Conservation (phyloP, 495 filamentous ascomycete genomes). For the Talaromyces proteolyticus region DNA sequence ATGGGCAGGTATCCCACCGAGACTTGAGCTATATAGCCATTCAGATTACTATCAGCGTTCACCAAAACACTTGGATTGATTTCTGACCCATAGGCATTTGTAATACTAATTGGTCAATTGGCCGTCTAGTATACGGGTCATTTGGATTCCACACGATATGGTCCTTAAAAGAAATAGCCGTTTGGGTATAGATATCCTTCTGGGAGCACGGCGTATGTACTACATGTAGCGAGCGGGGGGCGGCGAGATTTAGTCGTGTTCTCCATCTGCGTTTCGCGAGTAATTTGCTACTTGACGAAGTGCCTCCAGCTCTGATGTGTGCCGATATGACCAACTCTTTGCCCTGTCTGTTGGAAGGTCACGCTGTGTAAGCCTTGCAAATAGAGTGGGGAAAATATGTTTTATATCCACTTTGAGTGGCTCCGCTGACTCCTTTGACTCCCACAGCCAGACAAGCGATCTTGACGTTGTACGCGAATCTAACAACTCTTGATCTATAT, state of each 20-base stretch:
- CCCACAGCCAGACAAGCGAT: slow-evolving; percentile 8
- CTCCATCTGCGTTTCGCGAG: neutral
- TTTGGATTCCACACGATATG: neutral
- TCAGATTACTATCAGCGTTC: neutral
- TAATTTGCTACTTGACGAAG: slow-evolving; percentile 7
- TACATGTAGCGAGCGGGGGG: slow-evolving; percentile 7
- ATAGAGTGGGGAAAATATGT: slow-evolving; percentile 12
- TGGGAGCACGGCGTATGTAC: neutral
- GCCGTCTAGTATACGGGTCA: neutral
- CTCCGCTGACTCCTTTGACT: slow-evolving; percentile 4
- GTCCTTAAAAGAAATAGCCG: neutral
- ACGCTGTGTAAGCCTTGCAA: slow-evolving; percentile 10
- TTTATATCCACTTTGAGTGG: slow-evolving; percentile 12
- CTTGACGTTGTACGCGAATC: slow-evolving; percentile 5
- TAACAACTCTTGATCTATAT: slow-evolving; percentile 9
- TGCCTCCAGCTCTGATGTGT: slow-evolving; percentile 8
- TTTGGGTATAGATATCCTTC: neutral
- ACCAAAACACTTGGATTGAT: neutral
- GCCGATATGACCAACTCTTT: slow-evolving; percentile 10
- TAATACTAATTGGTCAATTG: neutral
- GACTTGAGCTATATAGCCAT: neutral
- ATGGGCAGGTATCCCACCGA: neutral
- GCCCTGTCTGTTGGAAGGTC: slow-evolving; percentile 9
- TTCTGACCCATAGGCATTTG: neutral
- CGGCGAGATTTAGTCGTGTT: slow-evolving; percentile 11